phyloP scores from a whole-genome alignment of 345 rosid genomes.

The Euclidium syriacum region DNA sequence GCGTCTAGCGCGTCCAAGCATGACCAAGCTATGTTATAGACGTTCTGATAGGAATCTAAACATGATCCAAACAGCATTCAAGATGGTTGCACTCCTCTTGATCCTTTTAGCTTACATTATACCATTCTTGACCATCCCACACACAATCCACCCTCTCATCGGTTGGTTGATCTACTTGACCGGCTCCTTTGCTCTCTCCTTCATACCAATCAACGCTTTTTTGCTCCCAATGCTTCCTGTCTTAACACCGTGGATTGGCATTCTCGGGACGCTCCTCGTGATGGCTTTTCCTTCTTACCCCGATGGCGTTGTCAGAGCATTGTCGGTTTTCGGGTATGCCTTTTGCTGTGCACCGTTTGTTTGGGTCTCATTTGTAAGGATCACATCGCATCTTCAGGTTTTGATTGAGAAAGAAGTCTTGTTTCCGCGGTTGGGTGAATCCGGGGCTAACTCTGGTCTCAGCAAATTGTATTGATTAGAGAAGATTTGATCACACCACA shows the following conservation, averaged over 20 bases:
- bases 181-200: conserved; percentile 59
- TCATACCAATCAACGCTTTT: conserved; percentile 56
- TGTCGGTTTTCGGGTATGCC: conserved; percentile 64
- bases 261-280: conserved; percentile 61
- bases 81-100: conserved; percentile 58
- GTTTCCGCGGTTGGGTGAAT: conserved; percentile 59
- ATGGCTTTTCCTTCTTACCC: conserved; percentile 81
- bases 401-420: conserved; percentile 71
- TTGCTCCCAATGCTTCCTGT: conserved; percentile 59
- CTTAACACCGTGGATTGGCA: conserved; percentile 57
- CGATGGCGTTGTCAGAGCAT: conserved; percentile 64
- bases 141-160: conserved; percentile 70
- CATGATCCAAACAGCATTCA: conserved; percentile 49
- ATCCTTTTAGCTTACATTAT: conserved; percentile 65
- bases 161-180: conserved; percentile 84
- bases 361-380: conserved; percentile 55
- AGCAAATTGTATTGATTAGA: conserved; percentile 44
- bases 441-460: conserved; percentile 29
- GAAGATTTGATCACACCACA: not conserved
- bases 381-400: conserved; percentile 55
- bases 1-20: conserved; percentile 56
- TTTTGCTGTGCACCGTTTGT: conserved; percentile 70
- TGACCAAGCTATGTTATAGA: conserved; percentile 78
- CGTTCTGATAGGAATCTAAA: conserved; percentile 50
- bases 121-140: conserved; percentile 76